Conservation (phyloP, 495 filamentous ascomycete species). For the Aspergillus hancockii region DNA sequence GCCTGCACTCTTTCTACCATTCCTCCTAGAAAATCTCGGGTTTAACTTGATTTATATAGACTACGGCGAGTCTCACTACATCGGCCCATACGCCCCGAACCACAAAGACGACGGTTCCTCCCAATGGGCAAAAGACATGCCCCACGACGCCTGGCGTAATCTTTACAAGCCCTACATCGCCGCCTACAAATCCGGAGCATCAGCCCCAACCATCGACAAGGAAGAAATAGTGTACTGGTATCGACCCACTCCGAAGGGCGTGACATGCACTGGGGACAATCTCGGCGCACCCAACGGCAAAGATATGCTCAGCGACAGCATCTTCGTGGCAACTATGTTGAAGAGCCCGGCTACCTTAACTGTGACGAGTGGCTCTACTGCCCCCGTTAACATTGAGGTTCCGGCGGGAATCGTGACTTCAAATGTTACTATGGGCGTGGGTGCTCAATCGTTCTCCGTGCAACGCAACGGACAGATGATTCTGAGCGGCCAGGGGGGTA, state of each 20-base stretch:
- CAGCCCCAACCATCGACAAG: constrained; percentile 36
- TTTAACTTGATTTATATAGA: constrained; percentile 23
- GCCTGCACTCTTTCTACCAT: neutral
- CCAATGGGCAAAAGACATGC: constrained; percentile 60
- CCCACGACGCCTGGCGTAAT: constrained; percentile 41
- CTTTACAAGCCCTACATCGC: constrained; percentile 54
- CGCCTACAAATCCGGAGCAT: constrained; percentile 56
- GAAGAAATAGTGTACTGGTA: constrained; percentile 49
- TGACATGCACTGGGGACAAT: constrained; percentile 27
- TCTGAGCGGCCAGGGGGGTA: constrained; percentile 46
- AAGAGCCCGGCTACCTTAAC: constrained; percentile 43
- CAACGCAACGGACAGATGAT: constrained; percentile 40
- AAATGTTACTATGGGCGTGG: constrained; percentile 51
- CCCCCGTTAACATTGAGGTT: constrained; percentile 32
- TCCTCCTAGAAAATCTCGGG: neutral
- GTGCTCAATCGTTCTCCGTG: constrained; percentile 52
- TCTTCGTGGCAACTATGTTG: constrained; percentile 58
- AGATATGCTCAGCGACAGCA: constrained; percentile 38
- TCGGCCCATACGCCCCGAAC: constrained; percentile 44
- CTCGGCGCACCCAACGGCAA: constrained; percentile 27
- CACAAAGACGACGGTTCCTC: constrained; percentile 58
- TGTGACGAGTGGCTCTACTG: constrained; percentile 43
- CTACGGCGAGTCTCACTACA: constrained; percentile 61
- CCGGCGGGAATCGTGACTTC: constrained; percentile 50
- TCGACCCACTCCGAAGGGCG: constrained; percentile 41